A percentile compares a stretch with the other conserved stretches of the same genome.
phyloP scores from a whole-genome alignment of 2,329 filamentous ascomycete genomes.

The Trichoderma sp. region DNA sequence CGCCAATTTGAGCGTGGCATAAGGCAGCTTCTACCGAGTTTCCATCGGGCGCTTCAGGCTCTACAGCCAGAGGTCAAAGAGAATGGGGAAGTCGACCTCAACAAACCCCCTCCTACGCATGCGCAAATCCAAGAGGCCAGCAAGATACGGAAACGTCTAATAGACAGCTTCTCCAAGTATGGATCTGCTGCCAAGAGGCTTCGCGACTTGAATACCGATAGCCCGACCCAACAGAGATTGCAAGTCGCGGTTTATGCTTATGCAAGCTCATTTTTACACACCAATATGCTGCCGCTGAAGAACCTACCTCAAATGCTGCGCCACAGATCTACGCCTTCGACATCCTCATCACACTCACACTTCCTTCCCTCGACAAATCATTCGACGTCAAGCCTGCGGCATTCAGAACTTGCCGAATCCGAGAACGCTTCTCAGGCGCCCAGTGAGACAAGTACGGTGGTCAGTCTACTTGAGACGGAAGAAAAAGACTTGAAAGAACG shows the following conservation, averaged over 20 bases:
- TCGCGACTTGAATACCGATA: slow-evolving; percentile 72
- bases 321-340: slow-evolving; percentile 36
- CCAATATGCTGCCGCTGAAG: slow-evolving; percentile 87
- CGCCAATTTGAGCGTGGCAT: slow-evolving; percentile 87
- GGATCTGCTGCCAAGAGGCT: slow-evolving; percentile 77
- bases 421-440: slow-evolving; percentile 45
- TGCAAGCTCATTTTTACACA: slow-evolving; percentile 77
- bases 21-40: slow-evolving; percentile 73
- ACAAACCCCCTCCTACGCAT: slow-evolving; percentile 48
- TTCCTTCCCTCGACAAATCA: slow-evolving; percentile 36
- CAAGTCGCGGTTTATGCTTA: slow-evolving; percentile 81
- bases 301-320: slow-evolving; percentile 65
- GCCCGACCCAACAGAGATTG: slow-evolving; percentile 67
- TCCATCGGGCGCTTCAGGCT: slow-evolving; percentile 71
- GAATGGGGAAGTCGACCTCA: slow-evolving; percentile 37
- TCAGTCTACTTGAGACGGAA: slow-evolving; percentile 68
- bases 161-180: slow-evolving; percentile 86
- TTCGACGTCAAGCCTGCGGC: slow-evolving; percentile 41
- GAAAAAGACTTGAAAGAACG: slow-evolving; percentile 79
- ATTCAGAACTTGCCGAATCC: slow-evolving; percentile 45
- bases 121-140: slow-evolving; percentile 79
- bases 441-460: slow-evolving; percentile 52
- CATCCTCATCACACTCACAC: slow-evolving; percentile 30
- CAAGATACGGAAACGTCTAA: slow-evolving; percentile 84
- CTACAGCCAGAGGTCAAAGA: slow-evolving; percentile 58